A percentile compares a stretch with the other conserved stretches of the same genome.
These are phyloP conservation scores for Breynia disticha DNA, from an alignment of 441 rosid genomes.

Conservation along the genomic window DNA sequence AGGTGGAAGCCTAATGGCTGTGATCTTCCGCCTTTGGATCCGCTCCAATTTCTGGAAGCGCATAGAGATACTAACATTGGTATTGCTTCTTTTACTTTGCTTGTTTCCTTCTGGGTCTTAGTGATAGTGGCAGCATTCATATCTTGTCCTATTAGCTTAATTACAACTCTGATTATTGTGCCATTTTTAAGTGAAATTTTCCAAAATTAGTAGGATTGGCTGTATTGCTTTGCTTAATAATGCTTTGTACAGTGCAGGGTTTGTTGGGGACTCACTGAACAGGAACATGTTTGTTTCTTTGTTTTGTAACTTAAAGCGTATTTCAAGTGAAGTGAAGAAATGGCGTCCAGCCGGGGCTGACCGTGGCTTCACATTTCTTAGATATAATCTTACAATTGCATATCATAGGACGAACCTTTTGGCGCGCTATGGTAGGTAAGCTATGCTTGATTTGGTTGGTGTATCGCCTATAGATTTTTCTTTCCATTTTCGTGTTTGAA, in stretches of 20 bases:
- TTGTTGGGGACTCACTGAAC: constrained; percentile 87
- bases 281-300: constrained; percentile 93
- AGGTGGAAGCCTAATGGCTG: constrained; percentile 72
- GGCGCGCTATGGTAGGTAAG: constrained; percentile 93
- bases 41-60: constrained; percentile 39
- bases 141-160: not conserved
- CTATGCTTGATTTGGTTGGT: constrained; percentile 18
- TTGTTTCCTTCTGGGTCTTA: not conserved
- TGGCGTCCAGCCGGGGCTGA: constrained; percentile 95
- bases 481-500: not conserved
- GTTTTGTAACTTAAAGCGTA: constrained; percentile 60
- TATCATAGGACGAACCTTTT: constrained; percentile 90
- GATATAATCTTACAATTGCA: constrained; percentile 71
- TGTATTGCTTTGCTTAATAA: constrained; percentile 20
- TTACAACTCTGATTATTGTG: not conserved
- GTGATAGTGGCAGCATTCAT: not conserved
- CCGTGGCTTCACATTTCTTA: constrained; percentile 76
- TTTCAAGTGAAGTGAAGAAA: constrained; percentile 54
- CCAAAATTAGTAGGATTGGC: not conserved
- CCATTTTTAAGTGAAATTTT: not conserved
- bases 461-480: too few species aligned
- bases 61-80: constrained; percentile 65
- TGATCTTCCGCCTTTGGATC: constrained; percentile 55
- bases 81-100: constrained; percentile 14
- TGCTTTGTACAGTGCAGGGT: constrained; percentile 63